Evolutionary conservation across 805 yeast species (phyloP).

Genomic region (Candida manassasensis): DNA sequence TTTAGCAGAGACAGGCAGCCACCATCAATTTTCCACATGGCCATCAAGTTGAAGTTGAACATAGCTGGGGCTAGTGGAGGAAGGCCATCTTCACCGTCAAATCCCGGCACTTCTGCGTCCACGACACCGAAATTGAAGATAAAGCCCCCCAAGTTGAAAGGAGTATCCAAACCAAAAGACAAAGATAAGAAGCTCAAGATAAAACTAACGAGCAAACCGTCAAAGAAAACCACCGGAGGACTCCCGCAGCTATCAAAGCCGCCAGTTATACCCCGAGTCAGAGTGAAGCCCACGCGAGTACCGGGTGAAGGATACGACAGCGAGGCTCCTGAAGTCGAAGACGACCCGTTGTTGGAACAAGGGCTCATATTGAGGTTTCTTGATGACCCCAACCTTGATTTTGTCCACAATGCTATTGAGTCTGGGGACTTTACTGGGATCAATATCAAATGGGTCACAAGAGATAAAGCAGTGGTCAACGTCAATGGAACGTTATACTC

Average conservation of each 20-base stretch:
- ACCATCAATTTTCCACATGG: conserved; percentile 12
- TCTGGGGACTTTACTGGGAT: conserved; percentile 70
- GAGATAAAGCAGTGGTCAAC: conserved; percentile 69
- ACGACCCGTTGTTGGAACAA: conserved; percentile 88
- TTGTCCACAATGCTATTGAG: conserved; percentile 70
- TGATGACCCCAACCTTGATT: conserved; percentile 66
- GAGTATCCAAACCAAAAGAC: conserved; percentile 7
- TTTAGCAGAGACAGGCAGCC: not conserved
- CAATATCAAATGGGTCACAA: conserved; percentile 77
- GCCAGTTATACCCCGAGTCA: conserved; percentile 37
- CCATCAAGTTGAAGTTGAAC: conserved; percentile 20
- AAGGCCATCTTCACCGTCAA: not conserved
- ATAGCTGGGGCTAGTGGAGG: conserved; percentile 11
- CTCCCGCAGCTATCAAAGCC: conserved; percentile 5
- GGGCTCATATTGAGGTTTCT: conserved; percentile 75
- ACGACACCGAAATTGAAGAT: conserved; percentile 14
- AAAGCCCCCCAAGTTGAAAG: conserved; percentile 15
- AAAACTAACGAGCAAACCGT: conserved; percentile 7
- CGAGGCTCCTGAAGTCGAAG: conserved; percentile 93
- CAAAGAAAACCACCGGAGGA: conserved; percentile 1
- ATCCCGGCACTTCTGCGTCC: conserved; percentile 5
- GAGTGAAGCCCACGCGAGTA: conserved; percentile 57
- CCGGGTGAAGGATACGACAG: conserved; percentile 97
- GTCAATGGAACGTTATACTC: conserved; percentile 69
- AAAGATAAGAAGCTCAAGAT: conserved; percentile 22